Percentiles rank a stretch among this genome's conserved stretches.
phyloP scores from a whole-genome alignment of 352 stramenopile species.

The Globisporangium cystogenes region DNA sequence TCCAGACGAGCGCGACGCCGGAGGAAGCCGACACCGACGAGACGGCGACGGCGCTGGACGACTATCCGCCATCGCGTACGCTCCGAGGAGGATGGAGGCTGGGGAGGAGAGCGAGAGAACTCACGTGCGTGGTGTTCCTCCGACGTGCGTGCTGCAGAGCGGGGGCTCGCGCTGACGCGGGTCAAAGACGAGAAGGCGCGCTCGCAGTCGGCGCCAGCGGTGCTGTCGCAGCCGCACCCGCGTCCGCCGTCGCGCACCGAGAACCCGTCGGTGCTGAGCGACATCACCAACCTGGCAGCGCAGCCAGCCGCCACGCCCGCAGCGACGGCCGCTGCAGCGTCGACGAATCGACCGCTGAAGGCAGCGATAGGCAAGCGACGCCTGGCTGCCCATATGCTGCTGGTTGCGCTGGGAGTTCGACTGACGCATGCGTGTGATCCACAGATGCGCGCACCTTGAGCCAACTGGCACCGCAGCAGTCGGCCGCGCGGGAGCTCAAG shows the following conservation, averaged over 20 bases:
- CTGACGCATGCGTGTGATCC: background rate
- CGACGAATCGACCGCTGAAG: conserved; percentile 7
- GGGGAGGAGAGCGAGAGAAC: background rate
- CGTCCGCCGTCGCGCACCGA: conserved; percentile 19
- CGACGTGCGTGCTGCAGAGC: background rate
- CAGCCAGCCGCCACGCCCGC: background rate
- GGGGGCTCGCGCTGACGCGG: background rate
- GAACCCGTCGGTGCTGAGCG: conserved; percentile 22
- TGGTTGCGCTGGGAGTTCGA: background rate
- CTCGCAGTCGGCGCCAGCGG: conserved; percentile 5
- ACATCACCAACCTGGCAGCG: conserved; percentile 62
- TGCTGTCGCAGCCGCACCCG: conserved; percentile 6
- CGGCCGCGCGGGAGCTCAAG: conserved; percentile 2
- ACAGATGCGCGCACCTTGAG: background rate
- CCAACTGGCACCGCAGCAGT: background rate
- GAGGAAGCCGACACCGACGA: background rate
- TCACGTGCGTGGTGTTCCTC: background rate
- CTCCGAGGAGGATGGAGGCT: background rate
- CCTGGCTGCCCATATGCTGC: background rate
- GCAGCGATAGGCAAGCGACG: background rate
- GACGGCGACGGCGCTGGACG: background rate
- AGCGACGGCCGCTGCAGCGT: background rate
- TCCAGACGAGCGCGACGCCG: background rate
- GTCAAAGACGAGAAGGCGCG: conserved; percentile 12
- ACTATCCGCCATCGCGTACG: background rate